A percentile compares a stretch with the other conserved stretches of the same genome.
These are phyloP conservation scores for Erysiphe pulchra DNA, from an alignment of 2,329 filamentous ascomycete species.

Conservation along the genomic window DNA sequence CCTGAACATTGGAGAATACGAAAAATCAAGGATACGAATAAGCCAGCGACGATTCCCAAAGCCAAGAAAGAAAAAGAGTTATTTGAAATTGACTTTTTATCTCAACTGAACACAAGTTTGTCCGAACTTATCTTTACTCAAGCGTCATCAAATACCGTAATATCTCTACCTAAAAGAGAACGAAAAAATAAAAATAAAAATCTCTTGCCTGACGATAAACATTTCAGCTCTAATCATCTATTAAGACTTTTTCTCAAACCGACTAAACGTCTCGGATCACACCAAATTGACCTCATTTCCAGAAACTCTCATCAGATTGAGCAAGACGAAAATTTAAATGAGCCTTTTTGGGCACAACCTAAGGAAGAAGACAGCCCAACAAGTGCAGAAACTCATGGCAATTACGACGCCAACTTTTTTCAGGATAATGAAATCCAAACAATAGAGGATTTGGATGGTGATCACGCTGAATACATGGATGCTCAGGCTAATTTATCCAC, in stretches of 20 bases:
- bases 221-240: conserved; percentile 85
- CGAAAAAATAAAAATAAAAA: conserved; percentile 89
- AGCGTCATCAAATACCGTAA: conserved; percentile 53
- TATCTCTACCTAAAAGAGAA: conserved; percentile 75
- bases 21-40: conserved; percentile 59
- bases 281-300: conserved; percentile 25
- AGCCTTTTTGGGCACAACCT: conserved; percentile 79
- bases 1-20: conserved; percentile 98
- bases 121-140: conserved; percentile 61
- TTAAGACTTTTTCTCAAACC: conserved; percentile 85
- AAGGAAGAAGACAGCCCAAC: conserved; percentile 17
- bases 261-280: conserved; percentile 55
- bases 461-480: conserved; percentile 53
- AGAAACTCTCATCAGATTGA: conserved; percentile 19
- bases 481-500: conserved; percentile 58
- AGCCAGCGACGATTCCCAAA: conserved; percentile 31
- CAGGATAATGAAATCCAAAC: conserved; percentile 60
- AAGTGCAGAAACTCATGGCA: conserved; percentile 35
- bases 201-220: conserved; percentile 86
- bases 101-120: conserved; percentile 42
- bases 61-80: conserved; percentile 86
- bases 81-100: conserved; percentile 77
- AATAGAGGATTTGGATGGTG: conserved; percentile 30
- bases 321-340: conserved; percentile 44
- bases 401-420: conserved; percentile 96